phyloP scores from a whole-genome alignment of 352 stramenopile species.

The Chrysophaeum taylorii region DNA sequence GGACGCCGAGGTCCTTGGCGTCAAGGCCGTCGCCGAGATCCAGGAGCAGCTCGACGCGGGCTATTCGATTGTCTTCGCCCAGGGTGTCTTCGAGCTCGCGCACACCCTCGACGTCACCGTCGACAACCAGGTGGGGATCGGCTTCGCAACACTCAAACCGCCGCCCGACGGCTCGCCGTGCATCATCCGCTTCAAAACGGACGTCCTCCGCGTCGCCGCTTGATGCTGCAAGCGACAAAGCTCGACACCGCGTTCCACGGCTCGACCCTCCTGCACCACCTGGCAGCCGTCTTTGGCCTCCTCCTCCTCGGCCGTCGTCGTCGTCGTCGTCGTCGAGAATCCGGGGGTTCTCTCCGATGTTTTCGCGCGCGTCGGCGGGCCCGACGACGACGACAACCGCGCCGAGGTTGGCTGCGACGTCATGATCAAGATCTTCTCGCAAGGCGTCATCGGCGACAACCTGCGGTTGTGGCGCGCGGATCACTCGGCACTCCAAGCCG shows the following conservation, averaged over 20 bases:
- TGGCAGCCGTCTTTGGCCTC: no score
- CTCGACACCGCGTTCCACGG: background rate
- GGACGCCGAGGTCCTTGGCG: no score
- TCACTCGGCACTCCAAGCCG: slow-evolving; percentile 29
- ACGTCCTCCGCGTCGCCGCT: slow-evolving; percentile 42
- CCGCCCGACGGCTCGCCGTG: slow-evolving; percentile 22
- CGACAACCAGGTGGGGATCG: background rate
- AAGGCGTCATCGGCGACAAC: slow-evolving; percentile 51
- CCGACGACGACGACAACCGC: slow-evolving; percentile 7
- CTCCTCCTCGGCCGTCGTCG: slow-evolving; percentile 34
- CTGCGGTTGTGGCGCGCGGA: slow-evolving; percentile 58
- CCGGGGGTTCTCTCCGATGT: slow-evolving; percentile 45
- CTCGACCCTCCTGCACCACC: slow-evolving; percentile 37
- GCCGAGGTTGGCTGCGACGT: slow-evolving; percentile 31
- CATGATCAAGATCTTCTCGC: slow-evolving; percentile 47
- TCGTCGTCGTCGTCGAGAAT: slow-evolving; percentile 50
- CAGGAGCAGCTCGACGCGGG: background rate
- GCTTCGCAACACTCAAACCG: background rate
- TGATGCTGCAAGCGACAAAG: slow-evolving; percentile 46
- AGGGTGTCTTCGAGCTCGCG: slow-evolving; percentile 7
- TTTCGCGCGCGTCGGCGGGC: slow-evolving; percentile 50
- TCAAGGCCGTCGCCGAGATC: background rate
- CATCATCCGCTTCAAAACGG: slow-evolving; percentile 35
- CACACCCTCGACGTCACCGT: slow-evolving; percentile 28
- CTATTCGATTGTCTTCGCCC: background rate